Base-by-base conservation (phyloP, 306 rosid species). In the Begonia loranthoides region DNA sequence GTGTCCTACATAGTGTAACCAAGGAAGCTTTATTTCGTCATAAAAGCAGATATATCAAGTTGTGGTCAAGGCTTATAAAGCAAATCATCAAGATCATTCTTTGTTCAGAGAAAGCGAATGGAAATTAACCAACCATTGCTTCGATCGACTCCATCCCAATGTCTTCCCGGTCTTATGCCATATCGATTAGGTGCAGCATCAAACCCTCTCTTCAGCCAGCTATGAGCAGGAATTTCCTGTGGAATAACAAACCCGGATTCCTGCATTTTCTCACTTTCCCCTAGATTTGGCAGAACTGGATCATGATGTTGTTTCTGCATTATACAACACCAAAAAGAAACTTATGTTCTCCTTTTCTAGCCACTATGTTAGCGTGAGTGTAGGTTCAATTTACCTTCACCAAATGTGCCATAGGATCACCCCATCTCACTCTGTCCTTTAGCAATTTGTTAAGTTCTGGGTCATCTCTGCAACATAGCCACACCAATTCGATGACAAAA, bases 101-200 rank as follows among this genome's bases (percentile, higher is more conserved):
- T 43, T 17, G 17, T 61, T 46, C 39, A 45, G 47, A 13, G 36
- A 44, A 58, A 55, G 14, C 49, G 34, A 40, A 52, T 2, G 12
- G 10, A 17, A 54, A 49, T 39, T 57, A 64, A 65, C 97, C 50
- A 44, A 90, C 97, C 97, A 28, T 38, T 90, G 55, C 99, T 86
- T 11, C 92, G 86, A 62, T 90, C 99, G 51, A 90, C 86, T 45
- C 94, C 99, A 55, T 86, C 99, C 94, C 99, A 90, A 40, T 82
- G 99, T 52, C 95, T 80, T 51, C 95, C 99, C 0, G 95, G 99
- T 66, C 66, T 68, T 50, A 90, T 86, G 57, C 87, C 88, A 53
- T 82, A 78, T 19, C 92, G 76, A 63, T 86, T 86, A 33, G 86
- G 82, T 15, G 92, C 88, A 50, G 92, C 86, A 21, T 72, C 88